A percentile compares a stretch with the other conserved stretches of the same genome.
Evolutionary conservation across 2,329 filamentous ascomycete species (phyloP).

Genomic region (Microdochium paspali): DNA sequence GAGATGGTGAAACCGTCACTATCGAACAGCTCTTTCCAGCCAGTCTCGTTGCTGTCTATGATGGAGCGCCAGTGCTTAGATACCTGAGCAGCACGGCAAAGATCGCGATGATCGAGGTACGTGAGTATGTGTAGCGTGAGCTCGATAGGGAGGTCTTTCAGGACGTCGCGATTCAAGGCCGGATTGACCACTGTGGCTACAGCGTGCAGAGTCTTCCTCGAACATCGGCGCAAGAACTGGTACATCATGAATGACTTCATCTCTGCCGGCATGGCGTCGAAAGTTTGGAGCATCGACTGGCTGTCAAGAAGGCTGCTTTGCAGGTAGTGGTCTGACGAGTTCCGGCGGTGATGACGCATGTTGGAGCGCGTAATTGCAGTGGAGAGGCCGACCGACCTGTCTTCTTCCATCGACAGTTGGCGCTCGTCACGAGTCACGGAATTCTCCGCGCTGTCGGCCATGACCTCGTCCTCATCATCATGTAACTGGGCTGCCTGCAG

Average conservation of each 20-base stretch:
- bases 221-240: slow-evolving; percentile 80
- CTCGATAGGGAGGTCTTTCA: slow-evolving; percentile 75
- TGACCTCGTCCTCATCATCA: slow-evolving; percentile 30
- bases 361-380: slow-evolving; percentile 12
- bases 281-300: slow-evolving; percentile 78
- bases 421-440: slow-evolving; percentile 26
- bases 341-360: slow-evolving; percentile 15
- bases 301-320: slow-evolving; percentile 59
- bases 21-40: slow-evolving; percentile 91
- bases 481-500: slow-evolving; percentile 58
- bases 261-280: slow-evolving; percentile 82
- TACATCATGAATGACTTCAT: slow-evolving; percentile 97
- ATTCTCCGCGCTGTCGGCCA: slow-evolving; percentile 21
- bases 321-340: slow-evolving; percentile 14
- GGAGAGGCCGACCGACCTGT: slow-evolving; percentile 12
- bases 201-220: slow-evolving; percentile 79
- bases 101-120: slow-evolving; percentile 75
- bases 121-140: slow-evolving; percentile 80
- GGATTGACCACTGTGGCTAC: slow-evolving; percentile 89
- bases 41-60: slow-evolving; percentile 85
- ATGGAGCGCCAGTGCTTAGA: slow-evolving; percentile 90
- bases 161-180: slow-evolving; percentile 87
- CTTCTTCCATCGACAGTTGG: slow-evolving; percentile 28
- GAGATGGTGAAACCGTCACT: slow-evolving; percentile 72
- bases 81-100: slow-evolving; percentile 85